These are phyloP conservation scores for Petunia hybrid DNA, from an alignment of 305 asterid genomes.

Conservation along the genomic window DNA sequence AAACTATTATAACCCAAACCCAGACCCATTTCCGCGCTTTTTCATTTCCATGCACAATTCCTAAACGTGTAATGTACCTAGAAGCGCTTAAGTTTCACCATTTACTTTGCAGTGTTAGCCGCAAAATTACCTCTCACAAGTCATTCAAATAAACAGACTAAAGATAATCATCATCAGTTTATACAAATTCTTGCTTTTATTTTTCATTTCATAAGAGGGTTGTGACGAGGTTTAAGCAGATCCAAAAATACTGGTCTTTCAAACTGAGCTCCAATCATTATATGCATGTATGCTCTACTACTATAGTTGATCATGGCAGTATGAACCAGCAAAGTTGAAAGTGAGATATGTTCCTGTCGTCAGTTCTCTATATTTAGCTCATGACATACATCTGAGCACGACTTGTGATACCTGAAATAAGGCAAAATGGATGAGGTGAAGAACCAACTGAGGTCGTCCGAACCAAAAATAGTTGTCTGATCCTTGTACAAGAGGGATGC, in stretches of 20 bases:
- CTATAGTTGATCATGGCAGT: background rate
- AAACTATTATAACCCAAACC: slow-evolving; percentile 5
- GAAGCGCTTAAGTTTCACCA: background rate
- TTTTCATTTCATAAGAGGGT: background rate
- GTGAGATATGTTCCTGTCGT: background rate
- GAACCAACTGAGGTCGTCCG: slow-evolving; percentile 72
- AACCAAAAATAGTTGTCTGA: slow-evolving; percentile 90
- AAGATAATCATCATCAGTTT: background rate
- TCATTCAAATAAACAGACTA: slow-evolving; percentile 1
- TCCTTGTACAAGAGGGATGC: slow-evolving; percentile 94
- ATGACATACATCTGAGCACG: slow-evolving; percentile 1
- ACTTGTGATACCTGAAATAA: slow-evolving; percentile 74
- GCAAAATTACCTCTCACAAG: slow-evolving; percentile 1
- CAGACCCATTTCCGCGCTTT: background rate
- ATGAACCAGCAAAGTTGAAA: background rate
- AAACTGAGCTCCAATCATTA: background rate
- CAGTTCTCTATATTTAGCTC: background rate
- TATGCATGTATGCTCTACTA: background rate
- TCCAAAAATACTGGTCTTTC: slow-evolving; percentile 2
- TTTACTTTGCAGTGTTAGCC: background rate
- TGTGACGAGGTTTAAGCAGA: background rate
- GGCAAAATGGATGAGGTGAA: slow-evolving; percentile 83
- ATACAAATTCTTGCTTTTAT: background rate
- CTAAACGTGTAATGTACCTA: background rate
- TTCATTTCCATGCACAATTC: background rate